phyloP scores from a whole-genome alignment of 148 eudicot species.

The Fagopyrum esculentum region DNA sequence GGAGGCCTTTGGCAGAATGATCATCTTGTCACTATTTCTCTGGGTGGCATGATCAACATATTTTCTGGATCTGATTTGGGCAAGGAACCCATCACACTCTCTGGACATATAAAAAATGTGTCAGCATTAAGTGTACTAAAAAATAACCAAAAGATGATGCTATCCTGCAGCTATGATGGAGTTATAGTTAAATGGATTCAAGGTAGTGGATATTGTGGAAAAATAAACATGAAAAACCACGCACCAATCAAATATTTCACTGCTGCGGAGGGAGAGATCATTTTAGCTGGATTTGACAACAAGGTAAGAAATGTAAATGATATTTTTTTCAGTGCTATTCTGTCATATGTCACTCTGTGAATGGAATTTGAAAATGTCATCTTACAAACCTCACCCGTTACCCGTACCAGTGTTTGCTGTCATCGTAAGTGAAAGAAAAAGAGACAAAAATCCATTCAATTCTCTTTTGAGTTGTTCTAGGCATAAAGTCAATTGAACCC shows the following conservation, averaged over 20 bases:
- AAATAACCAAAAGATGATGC: constrained; percentile 41
- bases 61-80: constrained; percentile 75
- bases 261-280: constrained; percentile 70
- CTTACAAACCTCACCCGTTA: neutral
- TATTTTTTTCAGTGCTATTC: neutral
- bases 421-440: too few species aligned
- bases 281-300: constrained; percentile 79
- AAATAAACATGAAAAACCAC: constrained; percentile 62
- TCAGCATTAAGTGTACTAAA: constrained; percentile 57
- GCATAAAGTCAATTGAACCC: too few species aligned
- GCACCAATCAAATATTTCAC: constrained; percentile 89
- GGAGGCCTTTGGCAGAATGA: constrained; percentile 99
- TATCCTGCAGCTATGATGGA: constrained; percentile 94
- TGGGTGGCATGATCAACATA: constrained; percentile 72
- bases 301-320: constrained; percentile 37
- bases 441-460: too few species aligned
- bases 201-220: constrained; percentile 74
- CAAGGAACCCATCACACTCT: constrained; percentile 50
- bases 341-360: neutral
- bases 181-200: constrained; percentile 76
- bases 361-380: neutral
- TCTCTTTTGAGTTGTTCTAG: too few species aligned
- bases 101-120: constrained; percentile 93
- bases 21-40: constrained; percentile 72
- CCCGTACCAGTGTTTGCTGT: too few species aligned